Percentiles rank a stretch among this genome's conserved stretches.
Evolutionary conservation across 2,329 filamentous ascomycete species (phyloP).

Genomic region (Aspergillus ruber): DNA sequence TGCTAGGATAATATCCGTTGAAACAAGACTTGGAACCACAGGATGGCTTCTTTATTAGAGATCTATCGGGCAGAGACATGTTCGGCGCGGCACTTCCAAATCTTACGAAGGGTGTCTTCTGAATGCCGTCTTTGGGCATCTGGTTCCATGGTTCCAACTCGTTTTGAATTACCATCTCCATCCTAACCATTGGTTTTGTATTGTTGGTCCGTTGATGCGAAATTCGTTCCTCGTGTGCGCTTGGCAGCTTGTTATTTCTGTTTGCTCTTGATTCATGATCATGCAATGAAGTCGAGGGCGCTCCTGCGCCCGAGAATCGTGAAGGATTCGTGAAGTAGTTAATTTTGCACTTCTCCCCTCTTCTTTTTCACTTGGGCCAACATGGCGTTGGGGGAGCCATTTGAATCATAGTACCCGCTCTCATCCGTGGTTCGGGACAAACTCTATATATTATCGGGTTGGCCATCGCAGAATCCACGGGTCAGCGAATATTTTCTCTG

Average conservation of each 20-base stretch:
- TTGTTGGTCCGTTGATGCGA: neutral
- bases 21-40: too few relatives aligned
- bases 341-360: neutral
- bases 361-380: constrained; percentile 5
- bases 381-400: constrained; percentile 8
- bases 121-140: neutral
- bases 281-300: too few relatives aligned
- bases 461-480: constrained; percentile 1
- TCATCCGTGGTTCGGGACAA: constrained; percentile 29
- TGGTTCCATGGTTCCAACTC: neutral
- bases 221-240: neutral
- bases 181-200: neutral
- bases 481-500: neutral
- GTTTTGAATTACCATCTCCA: neutral
- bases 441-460: constrained; percentile 24
- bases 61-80: too few relatives aligned
- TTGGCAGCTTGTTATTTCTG: neutral
- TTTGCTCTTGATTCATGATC: neutral
- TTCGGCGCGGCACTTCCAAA: too few relatives aligned
- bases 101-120: too few relatives aligned
- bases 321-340: neutral
- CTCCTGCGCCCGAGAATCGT: neutral
- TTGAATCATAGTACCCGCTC: constrained; percentile 28
- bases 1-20: too few relatives aligned
- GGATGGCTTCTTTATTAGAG: too few relatives aligned